Base-by-base conservation (phyloP, 2,329 filamentous ascomycete genomes). In the Bipolaris cookei region DNA sequence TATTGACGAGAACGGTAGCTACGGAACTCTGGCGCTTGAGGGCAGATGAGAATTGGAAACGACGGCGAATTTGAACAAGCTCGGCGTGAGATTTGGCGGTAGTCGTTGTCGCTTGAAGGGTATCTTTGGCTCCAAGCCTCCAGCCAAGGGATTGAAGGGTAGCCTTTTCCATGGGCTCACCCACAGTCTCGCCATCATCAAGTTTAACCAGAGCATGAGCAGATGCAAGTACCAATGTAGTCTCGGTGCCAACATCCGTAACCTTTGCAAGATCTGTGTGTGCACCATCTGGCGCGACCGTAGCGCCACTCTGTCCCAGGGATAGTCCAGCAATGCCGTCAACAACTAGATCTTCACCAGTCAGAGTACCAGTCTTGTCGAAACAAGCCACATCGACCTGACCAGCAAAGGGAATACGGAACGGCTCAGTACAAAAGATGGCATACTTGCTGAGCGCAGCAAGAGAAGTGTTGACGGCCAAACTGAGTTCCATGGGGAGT, bases 151-250 rank as follows among this genome's bases (percentile, higher is more conserved):
- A 92, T 46, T 84, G 82, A 25, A 99, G 82, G 1, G 95, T 98
- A 42, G 95, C 95, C 79, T 98, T 98, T 75, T 99, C 95, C 95
- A 99, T 99, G 2, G 95, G 95, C 72, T 99, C 95, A 70, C 95
- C 95, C 42, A 99, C 95, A 66, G 98, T 90, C 11, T 99, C 95
- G 18, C 95, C 95, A 75, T 99, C 95, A 65, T 99, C 95, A 14
- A 99, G 84, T 75, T 94, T 97, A 47, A 99, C 96, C 25, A 99
- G 83, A 39, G 95, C 95, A 74, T 99, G 95, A 2, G 95, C 95
- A 11, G 93, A 96, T 39, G 95, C 94, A 51, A 99, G 86, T 51
- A 98, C 95, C 54, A 99, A 83, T 7, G 93, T 96, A 0, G 95
- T 98, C 67, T 96, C 88, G 42, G 93, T 82, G 35, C 86, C 87